Evolutionary conservation across 2,329 filamentous ascomycete species (phyloP).

Genomic region (Sporothrix luriei): DNA sequence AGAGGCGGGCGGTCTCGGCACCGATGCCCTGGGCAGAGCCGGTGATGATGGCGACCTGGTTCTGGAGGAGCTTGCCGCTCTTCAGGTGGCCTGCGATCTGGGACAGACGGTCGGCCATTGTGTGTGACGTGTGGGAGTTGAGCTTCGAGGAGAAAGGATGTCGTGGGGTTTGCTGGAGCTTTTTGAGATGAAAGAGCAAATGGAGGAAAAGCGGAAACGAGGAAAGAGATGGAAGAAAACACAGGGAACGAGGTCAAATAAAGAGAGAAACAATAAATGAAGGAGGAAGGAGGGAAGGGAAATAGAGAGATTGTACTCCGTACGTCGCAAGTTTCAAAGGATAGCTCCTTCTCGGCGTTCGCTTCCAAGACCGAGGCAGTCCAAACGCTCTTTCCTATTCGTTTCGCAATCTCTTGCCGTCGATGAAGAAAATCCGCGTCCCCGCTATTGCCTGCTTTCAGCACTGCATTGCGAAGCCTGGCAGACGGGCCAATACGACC

Average conservation of each 20-base stretch:
- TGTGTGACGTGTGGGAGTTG: slow-evolving; percentile 21
- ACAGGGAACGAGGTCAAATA: neutral
- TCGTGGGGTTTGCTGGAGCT: neutral
- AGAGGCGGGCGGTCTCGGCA: slow-evolving; percentile 77
- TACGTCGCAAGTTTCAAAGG: neutral
- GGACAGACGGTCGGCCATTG: slow-evolving; percentile 61
- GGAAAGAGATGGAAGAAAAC: neutral
- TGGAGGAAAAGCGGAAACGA: neutral
- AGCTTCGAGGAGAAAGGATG: neutral
- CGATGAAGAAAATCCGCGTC: neutral
- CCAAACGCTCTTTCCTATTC: slow-evolving; percentile 7
- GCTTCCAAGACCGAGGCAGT: slow-evolving; percentile 21
- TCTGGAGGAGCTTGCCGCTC: slow-evolving; percentile 74
- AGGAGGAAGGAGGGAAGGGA: neutral
- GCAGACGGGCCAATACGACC: neutral
- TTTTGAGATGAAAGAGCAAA: neutral
- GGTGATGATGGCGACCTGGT: slow-evolving; percentile 85
- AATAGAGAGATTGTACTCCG: neutral
- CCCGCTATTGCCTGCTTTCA: slow-evolving; percentile 4
- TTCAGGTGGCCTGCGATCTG: slow-evolving; percentile 80
- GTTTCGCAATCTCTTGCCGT: neutral
- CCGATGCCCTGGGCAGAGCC: slow-evolving; percentile 86
- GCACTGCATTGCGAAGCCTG: neutral
- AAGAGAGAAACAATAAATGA: neutral
- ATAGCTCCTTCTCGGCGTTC: slow-evolving; percentile 17